Evolutionary conservation across 2,329 filamentous ascomycete species (phyloP).

Genomic region (Didymella glomerata): DNA sequence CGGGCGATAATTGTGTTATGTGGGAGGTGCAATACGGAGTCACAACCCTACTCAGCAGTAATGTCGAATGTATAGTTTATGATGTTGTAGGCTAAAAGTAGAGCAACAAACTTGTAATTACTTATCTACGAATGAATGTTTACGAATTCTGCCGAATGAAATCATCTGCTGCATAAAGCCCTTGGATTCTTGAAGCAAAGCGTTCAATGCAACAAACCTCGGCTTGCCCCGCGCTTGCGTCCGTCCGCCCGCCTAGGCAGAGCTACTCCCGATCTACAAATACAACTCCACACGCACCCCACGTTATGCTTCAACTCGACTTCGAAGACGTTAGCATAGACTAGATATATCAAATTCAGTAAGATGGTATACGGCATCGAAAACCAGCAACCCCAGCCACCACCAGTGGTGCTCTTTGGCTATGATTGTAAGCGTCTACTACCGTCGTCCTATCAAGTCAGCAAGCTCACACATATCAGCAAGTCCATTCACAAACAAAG

Average conservation of each 20-base stretch:
- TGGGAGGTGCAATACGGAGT: not conserved
- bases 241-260: slow-evolving; percentile 6
- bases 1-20: slow-evolving; percentile 20
- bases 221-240: slow-evolving; percentile 5
- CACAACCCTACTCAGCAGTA: slow-evolving; percentile 3
- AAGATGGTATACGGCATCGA: slow-evolving; percentile 5
- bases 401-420: slow-evolving; percentile 11
- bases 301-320: not conserved
- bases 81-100: not conserved
- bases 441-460: not conserved
- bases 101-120: not conserved
- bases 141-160: not conserved
- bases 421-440: slow-evolving; percentile 5
- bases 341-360: not conserved
- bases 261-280: not conserved
- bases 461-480: slow-evolving; percentile 25
- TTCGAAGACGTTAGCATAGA: not conserved
- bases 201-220: slow-evolving; percentile 2
- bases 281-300: not conserved
- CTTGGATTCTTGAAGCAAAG: slow-evolving; percentile 1
- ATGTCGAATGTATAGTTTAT: slow-evolving; percentile 23
- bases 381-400: not conserved
- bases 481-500: slow-evolving; percentile 51
- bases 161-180: not conserved
- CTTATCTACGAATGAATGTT: slow-evolving; percentile 8